Conservation (phyloP, 1,139 yeast genomes). For the Torulaspora globosa region DNA sequence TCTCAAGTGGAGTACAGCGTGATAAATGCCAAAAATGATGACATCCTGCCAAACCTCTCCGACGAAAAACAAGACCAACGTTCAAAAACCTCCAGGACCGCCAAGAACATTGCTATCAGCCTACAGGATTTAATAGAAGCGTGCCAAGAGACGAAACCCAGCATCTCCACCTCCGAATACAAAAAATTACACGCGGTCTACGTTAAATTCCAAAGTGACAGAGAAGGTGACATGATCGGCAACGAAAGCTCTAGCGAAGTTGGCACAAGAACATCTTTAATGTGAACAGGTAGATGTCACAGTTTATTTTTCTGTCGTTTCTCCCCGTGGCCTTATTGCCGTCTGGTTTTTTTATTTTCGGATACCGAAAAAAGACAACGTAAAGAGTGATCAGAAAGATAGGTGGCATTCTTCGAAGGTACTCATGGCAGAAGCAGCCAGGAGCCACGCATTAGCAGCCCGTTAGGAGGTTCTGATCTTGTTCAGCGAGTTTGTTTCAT, state of each 20-base stretch:
- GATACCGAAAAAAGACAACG: neutral
- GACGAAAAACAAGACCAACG: neutral
- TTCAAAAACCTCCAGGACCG: neutral
- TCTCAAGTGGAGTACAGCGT: neutral
- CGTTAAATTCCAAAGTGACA: conserved; percentile 64
- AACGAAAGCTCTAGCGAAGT: conserved; percentile 79
- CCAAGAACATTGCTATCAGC: conserved; percentile 41
- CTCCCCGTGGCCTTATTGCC: neutral
- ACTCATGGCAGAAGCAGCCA: neutral
- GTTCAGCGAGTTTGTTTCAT: too few species aligned
- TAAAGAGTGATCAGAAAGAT: neutral
- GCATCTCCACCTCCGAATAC: conserved; percentile 73
- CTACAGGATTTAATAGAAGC: conserved; percentile 60
- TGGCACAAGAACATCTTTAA: conserved; percentile 64
- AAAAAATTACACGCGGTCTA: conserved; percentile 62
- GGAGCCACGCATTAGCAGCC: neutral
- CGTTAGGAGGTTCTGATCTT: too few species aligned
- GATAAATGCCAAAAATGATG: neutral
- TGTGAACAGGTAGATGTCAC: conserved; percentile 3
- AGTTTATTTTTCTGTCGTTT: neutral
- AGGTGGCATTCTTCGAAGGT: neutral
- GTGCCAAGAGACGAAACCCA: conserved; percentile 73
- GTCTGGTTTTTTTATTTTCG: neutral
- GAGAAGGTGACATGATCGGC: conserved; percentile 87
- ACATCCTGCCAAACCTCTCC: neutral